Evolutionary conservation across 306 rosid species (phyloP).

Genomic region (Prunus salicina): DNA sequence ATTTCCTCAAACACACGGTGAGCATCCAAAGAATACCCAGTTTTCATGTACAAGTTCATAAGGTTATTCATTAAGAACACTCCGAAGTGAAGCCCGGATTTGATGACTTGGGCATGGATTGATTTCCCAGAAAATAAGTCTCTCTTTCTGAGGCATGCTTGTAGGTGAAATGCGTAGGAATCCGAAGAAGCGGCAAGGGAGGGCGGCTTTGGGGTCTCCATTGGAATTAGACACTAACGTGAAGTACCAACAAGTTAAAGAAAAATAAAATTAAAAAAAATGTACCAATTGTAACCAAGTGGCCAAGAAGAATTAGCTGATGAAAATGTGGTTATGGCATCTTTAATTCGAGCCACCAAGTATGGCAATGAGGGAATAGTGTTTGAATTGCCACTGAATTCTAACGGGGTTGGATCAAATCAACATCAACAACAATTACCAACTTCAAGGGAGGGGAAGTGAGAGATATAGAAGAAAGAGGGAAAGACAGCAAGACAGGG

Average conservation of each 20-base stretch:
- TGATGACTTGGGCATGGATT: slow-evolving; percentile 63
- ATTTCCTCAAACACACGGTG: slow-evolving; percentile 69
- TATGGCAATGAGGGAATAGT: no score
- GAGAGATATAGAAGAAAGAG: no score
- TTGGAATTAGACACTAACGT: slow-evolving; percentile 8
- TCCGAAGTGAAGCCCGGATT: slow-evolving; percentile 56
- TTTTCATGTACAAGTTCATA: slow-evolving; percentile 52
- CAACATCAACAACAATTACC: no score
- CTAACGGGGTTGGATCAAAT: no score
- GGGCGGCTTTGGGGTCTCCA: slow-evolving; percentile 35
- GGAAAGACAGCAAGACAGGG: no score
- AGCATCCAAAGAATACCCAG: slow-evolving; percentile 42
- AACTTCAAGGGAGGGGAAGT: no score
- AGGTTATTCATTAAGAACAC: slow-evolving; percentile 71
- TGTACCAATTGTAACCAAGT: no score
- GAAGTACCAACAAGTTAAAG: neutral
- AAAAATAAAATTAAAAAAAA: no score
- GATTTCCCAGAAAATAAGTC: slow-evolving; percentile 50
- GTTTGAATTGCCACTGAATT: no score
- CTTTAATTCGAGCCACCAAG: no score
- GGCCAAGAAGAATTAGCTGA: no score
- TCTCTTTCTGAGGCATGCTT: slow-evolving; percentile 49
- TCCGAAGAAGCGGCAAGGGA: slow-evolving; percentile 31
- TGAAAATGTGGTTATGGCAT: no score
- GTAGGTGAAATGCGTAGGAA: slow-evolving; percentile 48